Evolutionary conservation across 2,329 filamentous ascomycete species (phyloP).

Genomic region (Venturia aucupariae): DNA sequence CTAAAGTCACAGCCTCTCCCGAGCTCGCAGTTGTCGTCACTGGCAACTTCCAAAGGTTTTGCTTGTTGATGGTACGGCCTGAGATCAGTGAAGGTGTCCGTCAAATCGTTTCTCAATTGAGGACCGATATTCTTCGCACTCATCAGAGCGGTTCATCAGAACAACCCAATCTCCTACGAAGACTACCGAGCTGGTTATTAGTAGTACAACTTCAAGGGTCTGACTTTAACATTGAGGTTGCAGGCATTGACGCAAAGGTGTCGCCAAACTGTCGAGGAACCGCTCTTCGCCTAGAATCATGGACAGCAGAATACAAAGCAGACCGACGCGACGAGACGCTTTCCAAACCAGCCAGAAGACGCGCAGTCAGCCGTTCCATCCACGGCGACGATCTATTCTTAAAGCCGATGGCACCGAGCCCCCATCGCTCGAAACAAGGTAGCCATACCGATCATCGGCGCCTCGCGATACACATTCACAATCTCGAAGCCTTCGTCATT

Average conservation of each 20-base stretch:
- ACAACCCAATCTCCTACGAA: conserved; percentile 51
- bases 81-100: conserved; percentile 89
- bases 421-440: conserved; percentile 43
- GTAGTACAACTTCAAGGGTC: conserved; percentile 78
- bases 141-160: conserved; percentile 24
- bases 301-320: conserved; percentile 81
- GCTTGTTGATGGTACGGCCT: conserved; percentile 78
- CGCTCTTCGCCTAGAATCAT: conserved; percentile 77
- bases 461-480: conserved; percentile 69
- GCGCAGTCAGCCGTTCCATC: conserved; percentile 57
- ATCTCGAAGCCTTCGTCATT: conserved; percentile 82
- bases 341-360: conserved; percentile 51
- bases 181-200: conserved; percentile 73
- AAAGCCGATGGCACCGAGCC: conserved; percentile 42
- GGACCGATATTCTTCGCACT: conserved; percentile 54
- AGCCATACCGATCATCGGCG: conserved; percentile 65
- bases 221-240: conserved; percentile 83
- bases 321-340: conserved; percentile 61
- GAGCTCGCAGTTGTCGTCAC: conserved; percentile 74
- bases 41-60: conserved; percentile 76
- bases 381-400: conserved; percentile 53
- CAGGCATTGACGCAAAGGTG: conserved; percentile 75
- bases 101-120: conserved; percentile 80
- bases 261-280: conserved; percentile 74
- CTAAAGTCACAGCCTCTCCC: conserved; percentile 75